Percentiles rank a stretch among this genome's conserved stretches.
Evolutionary conservation across 2,329 filamentous ascomycete genomes (phyloP).

Genomic region (Incumbomyces delicatus): DNA sequence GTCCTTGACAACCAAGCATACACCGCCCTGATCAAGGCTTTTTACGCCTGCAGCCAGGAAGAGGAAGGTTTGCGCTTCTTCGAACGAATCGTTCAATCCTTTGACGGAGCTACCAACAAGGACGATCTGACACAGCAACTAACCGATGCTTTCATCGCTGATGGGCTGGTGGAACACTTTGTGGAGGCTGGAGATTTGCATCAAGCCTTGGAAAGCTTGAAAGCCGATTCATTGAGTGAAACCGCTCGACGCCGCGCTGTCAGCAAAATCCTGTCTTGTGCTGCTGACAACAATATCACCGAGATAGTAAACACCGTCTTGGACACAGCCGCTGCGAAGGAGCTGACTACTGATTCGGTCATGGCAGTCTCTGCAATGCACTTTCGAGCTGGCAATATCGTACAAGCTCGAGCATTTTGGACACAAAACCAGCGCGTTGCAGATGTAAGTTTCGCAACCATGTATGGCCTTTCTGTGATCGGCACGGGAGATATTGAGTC

Average conservation of each 20-base stretch:
- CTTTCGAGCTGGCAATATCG: conserved; percentile 69
- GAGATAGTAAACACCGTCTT: conserved; percentile 60
- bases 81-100: conserved; percentile 59
- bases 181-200: conserved; percentile 59
- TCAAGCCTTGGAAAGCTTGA: conserved; percentile 54
- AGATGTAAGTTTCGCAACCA: conserved; percentile 56
- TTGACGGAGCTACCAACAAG: conserved; percentile 36
- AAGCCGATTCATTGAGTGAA: conserved; percentile 47
- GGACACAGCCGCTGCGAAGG: conserved; percentile 42
- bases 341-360: conserved; percentile 47
- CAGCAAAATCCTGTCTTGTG: conserved; percentile 61
- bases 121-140: conserved; percentile 53
- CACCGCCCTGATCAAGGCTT: conserved; percentile 81
- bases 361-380: conserved; percentile 81
- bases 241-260: conserved; percentile 54
- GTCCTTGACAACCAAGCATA: conserved; percentile 76
- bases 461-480: conserved; percentile 83
- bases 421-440: conserved; percentile 36
- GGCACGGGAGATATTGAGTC: conserved; percentile 76
- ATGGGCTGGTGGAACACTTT: conserved; percentile 71
- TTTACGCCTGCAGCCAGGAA: conserved; percentile 68
- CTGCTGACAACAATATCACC: conserved; percentile 69
- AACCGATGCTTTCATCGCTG: conserved; percentile 59
- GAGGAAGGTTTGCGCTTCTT: conserved; percentile 80
- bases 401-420: conserved; percentile 72